Conservation (phyloP, 78 protist species). For the Dictyostelium discoideum region dicty_2.7 NC_007088.5:2270501-2271000, state of each 20-base stretch:
- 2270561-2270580: conserved; percentile 15
- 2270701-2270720: conserved; percentile 13
- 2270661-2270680: background rate
- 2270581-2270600: background rate
- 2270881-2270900: background rate
- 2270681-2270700: background rate
- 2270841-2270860: background rate
- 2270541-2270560: conserved; percentile 3
- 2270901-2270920: background rate
- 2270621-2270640: background rate
- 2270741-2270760: background rate
- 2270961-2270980: background rate
- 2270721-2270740: conserved; percentile 29
- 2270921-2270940: background rate
- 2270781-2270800: background rate
- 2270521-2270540: conserved; percentile 11
- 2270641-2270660: background rate
- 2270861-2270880: background rate
- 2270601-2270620: conserved; percentile 7
- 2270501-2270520: conserved; percentile 33
- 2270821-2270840: background rate
- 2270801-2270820: background rate
- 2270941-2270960: background rate
- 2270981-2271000: background rate
- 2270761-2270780: background rate